phyloP scores from a whole-genome alignment of 192 early-diverging fungal species.

The Spinellus fusiger region DNA sequence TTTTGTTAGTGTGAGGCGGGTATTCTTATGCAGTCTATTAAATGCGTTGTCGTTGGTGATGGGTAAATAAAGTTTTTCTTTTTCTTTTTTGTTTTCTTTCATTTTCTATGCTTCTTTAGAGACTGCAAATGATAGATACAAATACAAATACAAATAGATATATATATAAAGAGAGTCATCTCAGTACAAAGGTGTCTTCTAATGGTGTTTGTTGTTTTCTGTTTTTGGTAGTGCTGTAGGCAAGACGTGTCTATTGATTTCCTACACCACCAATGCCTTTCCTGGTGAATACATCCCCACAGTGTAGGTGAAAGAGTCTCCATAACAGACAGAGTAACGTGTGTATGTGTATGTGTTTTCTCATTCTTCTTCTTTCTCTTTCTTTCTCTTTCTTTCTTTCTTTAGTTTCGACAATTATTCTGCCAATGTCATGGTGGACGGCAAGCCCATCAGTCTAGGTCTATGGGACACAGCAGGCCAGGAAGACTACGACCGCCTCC shows the following conservation, averaged over 20 bases:
- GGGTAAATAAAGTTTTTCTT: not conserved
- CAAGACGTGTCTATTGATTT: slow-evolving; percentile 95
- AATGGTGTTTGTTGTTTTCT: no score
- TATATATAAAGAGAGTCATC: not conserved
- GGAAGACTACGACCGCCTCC: slow-evolving; percentile 97
- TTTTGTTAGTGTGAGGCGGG: no score
- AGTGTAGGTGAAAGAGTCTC: slow-evolving; percentile 64
- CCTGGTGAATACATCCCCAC: slow-evolving; percentile 99
- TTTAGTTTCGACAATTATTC: slow-evolving; percentile 97
- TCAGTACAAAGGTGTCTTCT: no score
- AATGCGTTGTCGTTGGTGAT: slow-evolving; percentile 13
- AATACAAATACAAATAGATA: not conserved
- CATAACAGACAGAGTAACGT: not conserved
- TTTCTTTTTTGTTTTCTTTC: no score
- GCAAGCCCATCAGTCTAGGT: slow-evolving; percentile 96
- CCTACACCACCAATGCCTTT: slow-evolving; percentile 99
- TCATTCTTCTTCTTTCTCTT: not conserved
- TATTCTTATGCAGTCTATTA: slow-evolving; percentile 9
- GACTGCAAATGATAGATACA: no score
- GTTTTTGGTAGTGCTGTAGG: slow-evolving; percentile 68
- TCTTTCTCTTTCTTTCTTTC: not conserved
- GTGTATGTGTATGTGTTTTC: not conserved
- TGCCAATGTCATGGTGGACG: slow-evolving; percentile 98
- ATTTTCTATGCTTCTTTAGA: no score
- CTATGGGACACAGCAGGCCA: slow-evolving; percentile 99